Percentiles rank a stretch among this genome's conserved stretches.
Conservation (phyloP, 2,329 filamentous ascomycete genomes). For the Bipolaris sorokiniana region DNA sequence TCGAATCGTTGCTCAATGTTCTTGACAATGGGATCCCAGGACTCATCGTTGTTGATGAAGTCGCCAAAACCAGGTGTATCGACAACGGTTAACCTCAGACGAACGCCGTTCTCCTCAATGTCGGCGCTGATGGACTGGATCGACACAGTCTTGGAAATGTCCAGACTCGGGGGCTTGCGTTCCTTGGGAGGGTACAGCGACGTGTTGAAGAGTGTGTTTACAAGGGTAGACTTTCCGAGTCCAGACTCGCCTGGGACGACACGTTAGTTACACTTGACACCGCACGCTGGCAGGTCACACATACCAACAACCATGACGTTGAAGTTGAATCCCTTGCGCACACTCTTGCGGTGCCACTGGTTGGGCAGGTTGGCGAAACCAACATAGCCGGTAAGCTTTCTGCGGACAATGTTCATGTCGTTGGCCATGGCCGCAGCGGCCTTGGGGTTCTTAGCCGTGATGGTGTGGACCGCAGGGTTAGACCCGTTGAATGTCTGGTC, state of each 20-base stretch:
- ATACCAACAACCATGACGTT: constrained; percentile 99
- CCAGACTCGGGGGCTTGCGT: constrained; percentile 94
- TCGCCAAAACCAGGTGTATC: constrained; percentile 98
- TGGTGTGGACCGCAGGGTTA: constrained; percentile 61
- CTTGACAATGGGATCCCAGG: constrained; percentile 98
- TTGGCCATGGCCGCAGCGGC: constrained; percentile 56
- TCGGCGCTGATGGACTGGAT: constrained; percentile 62
- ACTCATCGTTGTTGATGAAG: constrained; percentile 99
- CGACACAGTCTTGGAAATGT: constrained; percentile 83
- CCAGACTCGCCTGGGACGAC: constrained; percentile 84
- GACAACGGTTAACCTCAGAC: constrained; percentile 93
- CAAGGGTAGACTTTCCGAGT: constrained; percentile 96
- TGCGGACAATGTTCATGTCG: constrained; percentile 90
- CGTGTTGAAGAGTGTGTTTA: constrained; percentile 99
- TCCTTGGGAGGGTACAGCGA: constrained; percentile 98
- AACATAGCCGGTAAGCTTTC: constrained; percentile 98
- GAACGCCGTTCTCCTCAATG: constrained; percentile 98
- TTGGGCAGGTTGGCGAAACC: constrained; percentile 98
- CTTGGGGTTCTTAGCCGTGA: constrained; percentile 70
- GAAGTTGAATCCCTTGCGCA: constrained; percentile 99
- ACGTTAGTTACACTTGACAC: constrained; percentile 22
- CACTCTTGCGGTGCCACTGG: constrained; percentile 99
- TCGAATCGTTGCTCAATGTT: constrained; percentile 99
- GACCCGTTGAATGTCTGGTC: constrained; percentile 62
- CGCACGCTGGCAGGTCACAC: constrained; percentile 50